phyloP scores from a whole-genome alignment of 805 yeast species.

The Candida ulmi region DNA sequence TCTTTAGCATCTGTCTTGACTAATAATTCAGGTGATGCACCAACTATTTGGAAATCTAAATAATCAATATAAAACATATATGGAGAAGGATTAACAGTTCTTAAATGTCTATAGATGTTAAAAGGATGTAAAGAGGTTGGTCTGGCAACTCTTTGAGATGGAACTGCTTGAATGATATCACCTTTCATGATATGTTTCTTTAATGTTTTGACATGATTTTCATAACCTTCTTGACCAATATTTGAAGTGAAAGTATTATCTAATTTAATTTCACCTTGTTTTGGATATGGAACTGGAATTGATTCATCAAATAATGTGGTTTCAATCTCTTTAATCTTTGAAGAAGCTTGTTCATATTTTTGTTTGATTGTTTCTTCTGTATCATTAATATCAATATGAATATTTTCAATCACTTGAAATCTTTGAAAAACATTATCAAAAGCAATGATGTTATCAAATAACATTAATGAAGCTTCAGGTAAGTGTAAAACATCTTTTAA shows the following conservation, averaged over 20 bases:
- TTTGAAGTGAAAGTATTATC: conserved; percentile 77
- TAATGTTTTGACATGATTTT: conserved; percentile 66
- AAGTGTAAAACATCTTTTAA: conserved; percentile 74
- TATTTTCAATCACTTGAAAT: conserved; percentile 83
- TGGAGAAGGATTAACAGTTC: conserved; percentile 97
- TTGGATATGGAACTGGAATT: conserved; percentile 52
- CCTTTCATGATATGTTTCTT: conserved; percentile 84
- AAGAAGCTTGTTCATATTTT: conserved; percentile 50
- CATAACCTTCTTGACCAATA: conserved; percentile 92
- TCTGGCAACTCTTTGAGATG: conserved; percentile 93
- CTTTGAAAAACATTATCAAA: conserved; percentile 93
- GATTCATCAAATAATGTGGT: conserved; percentile 38
- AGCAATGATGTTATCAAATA: conserved; percentile 84
- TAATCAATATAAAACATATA: conserved; percentile 92
- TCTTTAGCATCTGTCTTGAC: conserved; percentile 73
- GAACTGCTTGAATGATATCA: conserved; percentile 96
- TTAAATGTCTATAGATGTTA: conserved; percentile 88
- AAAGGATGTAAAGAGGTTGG: conserved; percentile 95
- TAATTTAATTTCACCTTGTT: conserved; percentile 65
- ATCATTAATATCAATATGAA: conserved; percentile 38
- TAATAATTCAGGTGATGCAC: conserved; percentile 94
- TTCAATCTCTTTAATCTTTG: conserved; percentile 54
- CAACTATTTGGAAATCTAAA: conserved; percentile 88
- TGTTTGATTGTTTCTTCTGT: conserved; percentile 28
- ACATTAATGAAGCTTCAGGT: conserved; percentile 91